Evolutionary conservation across 2,329 filamentous ascomycete genomes (phyloP), one percentile per base, ranked within the genome.

Genomic region (Cercospora nicotianae): DNA sequence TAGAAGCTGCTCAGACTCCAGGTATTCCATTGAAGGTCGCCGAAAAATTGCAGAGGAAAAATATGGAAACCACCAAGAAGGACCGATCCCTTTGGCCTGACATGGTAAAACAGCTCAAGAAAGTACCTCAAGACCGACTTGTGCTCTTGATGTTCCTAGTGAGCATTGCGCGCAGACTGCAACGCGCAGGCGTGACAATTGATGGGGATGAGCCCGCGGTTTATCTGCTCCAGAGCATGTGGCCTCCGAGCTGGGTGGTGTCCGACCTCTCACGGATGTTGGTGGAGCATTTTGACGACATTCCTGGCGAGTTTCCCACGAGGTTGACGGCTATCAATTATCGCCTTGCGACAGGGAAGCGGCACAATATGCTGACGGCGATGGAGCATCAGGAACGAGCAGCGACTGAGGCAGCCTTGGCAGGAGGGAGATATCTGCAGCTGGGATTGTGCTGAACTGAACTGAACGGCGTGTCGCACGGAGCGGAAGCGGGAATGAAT

Each of bases 101-200:
- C 57, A 42, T 72, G 20, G 51, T 67, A 12, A 70, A 69, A 57
- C 59, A 67, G 33, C 61, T 72, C 61, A 68, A 67, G 36, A 67
- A 65, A 36, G 63, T 72, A 20, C 70, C 70, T 55, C 64, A 68
- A 23, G 68, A 72, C 3, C 59, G 51, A 10, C 53, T 68, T 33
- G 67, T 68, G 8, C 59, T 63, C 12, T 59, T 72, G 18, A 72
- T 72, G 66, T 72, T 72, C 66, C 55, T 69, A 12, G 64, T 67
- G 8, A 42, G 64, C 16, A 51, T 72, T 28, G 67, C 70, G 20
- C 65, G 66, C 36, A 64, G 61, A 28, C 60, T 72, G 10, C 61
- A 68, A 28, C 61, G 53, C 9, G 36, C 62, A 26, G 59, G 45
- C 6, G 33, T 69, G 18, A 63, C 66, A 20, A 67, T 72, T 20